Base-by-base conservation (phyloP, 345 rosid genomes). In the Salix suchowensis region DNA sequence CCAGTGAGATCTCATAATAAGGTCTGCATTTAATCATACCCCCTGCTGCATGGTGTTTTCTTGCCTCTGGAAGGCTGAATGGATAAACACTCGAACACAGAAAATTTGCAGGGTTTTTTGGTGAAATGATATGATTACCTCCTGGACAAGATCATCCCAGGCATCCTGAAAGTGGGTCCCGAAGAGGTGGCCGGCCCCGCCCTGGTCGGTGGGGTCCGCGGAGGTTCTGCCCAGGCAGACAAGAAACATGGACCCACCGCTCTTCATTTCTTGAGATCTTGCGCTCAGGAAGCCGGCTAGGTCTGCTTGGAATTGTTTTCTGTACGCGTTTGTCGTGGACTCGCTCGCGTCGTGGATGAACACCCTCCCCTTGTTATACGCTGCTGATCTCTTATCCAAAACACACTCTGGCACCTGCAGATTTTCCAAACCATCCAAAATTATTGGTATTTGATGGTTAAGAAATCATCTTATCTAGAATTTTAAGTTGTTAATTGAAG, bases 81-180 rank as follows among this genome's bases (percentile, higher is more conserved):
- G 50, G 71, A 39, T 42, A 72, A 18, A 46, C 50, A 44, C 50
- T 11, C 50, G 13, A 44, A 44, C 50, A 46, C 13, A 1, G 14
- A 11, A 11, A 46, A 46, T 46, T 44, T 13, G 50, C 4, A 46
- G 50, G 5, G 14, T 67, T 8, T 7, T n/a, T 18, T 18, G 36
- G 50, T 2, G 5, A 18, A n/a, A 52, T 7, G 52, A 68, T 34
- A 34, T 62, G n/a, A 30, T 72, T 89, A 95, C 98, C 97, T 93
- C 96, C 72, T 84, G 89, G 88, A 95, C 97, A 82, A 95, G 97
- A 81, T 95, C 97, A 82, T 93, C 88, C 98, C 98, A 95, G 30
- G 98, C 97, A 84, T 95, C 97, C 85, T 95, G 97, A 85, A 87
- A 95, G 87, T 95, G 98, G 87, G 98, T 95, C 83, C 97, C 98